Percentiles rank a stretch among this genome's conserved stretches.
These are phyloP conservation scores for Acacia crassicarpa DNA, from an alignment of 306 rosid genomes.

Conservation along the genomic window DNA sequence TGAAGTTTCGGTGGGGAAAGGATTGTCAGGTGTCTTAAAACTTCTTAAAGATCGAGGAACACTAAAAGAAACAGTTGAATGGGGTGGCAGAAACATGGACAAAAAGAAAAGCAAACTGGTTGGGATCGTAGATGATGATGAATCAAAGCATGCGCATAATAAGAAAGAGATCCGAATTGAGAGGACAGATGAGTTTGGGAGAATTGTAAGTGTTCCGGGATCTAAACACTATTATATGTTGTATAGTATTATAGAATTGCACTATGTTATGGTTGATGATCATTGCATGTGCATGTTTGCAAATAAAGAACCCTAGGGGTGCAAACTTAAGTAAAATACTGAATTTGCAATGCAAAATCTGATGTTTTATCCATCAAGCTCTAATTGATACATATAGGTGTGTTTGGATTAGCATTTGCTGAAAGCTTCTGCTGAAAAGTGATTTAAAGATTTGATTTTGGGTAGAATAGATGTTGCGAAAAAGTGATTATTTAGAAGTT, in stretches of 20 bases:
- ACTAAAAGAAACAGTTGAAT: constrained; percentile 84
- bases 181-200: constrained; percentile 91
- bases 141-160: constrained; percentile 56
- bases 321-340: not conserved
- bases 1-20: constrained; percentile 89
- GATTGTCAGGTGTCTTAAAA: constrained; percentile 77
- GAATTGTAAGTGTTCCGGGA: constrained; percentile 69
- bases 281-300: not conserved
- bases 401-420: no score
- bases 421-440: no score
- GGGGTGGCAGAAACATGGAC: constrained; percentile 99
- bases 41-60: constrained; percentile 91
- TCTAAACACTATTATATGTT: not conserved
- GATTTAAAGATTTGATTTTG: no score
- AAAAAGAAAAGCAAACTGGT: constrained; percentile 94
- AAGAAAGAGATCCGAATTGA: constrained; percentile 87
- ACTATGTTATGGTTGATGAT: not conserved
- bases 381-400: no score
- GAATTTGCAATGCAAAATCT: not conserved
- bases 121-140: constrained; percentile 70
- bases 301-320: not conserved
- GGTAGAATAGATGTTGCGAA: no score
- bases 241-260: not conserved
- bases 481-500: no score
- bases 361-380: not conserved